Evolutionary conservation across 768 basidiomycete genomes (phyloP).

Genomic region (Crassisporium funariophilum): DNA sequence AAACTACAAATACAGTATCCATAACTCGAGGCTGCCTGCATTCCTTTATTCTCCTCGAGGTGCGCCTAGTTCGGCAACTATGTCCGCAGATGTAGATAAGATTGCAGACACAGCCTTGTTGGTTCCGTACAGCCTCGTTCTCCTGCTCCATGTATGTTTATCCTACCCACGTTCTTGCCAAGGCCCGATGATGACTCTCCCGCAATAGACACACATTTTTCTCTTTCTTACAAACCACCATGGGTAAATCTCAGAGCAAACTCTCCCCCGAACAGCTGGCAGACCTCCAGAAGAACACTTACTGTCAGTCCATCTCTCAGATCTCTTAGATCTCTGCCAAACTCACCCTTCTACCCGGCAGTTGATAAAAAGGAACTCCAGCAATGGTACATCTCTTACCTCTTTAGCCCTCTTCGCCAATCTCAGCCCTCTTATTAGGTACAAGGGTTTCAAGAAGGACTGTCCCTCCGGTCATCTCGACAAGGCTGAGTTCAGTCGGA

Average conservation of each 20-base stretch:
- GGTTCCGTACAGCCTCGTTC: conserved; percentile 11
- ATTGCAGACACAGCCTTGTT: conserved; percentile 9
- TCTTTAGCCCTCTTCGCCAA: conserved; percentile 6
- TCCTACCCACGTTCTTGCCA: conserved; percentile 18
- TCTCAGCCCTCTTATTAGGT: conserved; percentile 54
- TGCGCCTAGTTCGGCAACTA: conserved; percentile 8
- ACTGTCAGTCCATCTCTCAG: conserved; percentile 61
- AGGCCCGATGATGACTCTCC: conserved; percentile 21
- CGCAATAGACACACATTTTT: too few species aligned
- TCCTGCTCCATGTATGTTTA: conserved; percentile 8
- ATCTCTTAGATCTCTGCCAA: conserved; percentile 13
- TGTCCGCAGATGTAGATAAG: conserved; percentile 16
- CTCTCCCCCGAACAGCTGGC: conserved; percentile 91
- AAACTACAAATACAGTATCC: neutral
- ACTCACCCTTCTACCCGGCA: conserved; percentile 33
- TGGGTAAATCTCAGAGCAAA: conserved; percentile 99
- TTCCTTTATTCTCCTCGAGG: conserved; percentile 1
- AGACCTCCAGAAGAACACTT: conserved; percentile 97
- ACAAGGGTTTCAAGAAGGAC: conserved; percentile 99
- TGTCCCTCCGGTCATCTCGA: conserved; percentile 97
- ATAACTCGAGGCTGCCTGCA: conserved; percentile 5
- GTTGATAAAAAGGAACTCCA: conserved; percentile 97
- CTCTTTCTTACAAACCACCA: conserved; percentile 42
- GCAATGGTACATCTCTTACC: conserved; percentile 64
- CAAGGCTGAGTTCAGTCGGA: conserved; percentile 93